Conservation (phyloP, 73 alveolate genomes). For the Tetrahymena malaccensis region DNA sequence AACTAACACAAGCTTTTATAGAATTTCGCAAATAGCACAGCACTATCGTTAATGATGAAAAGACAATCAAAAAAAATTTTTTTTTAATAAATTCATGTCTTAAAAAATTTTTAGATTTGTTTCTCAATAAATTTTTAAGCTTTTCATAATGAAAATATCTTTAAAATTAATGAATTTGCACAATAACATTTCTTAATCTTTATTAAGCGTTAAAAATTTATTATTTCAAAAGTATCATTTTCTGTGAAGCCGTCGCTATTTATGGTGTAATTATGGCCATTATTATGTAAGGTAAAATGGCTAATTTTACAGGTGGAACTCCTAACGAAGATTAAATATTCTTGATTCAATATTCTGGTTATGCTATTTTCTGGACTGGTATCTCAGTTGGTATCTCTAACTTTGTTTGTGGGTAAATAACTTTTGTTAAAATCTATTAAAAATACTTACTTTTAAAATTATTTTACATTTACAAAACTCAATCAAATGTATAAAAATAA, state of each 20-base stretch:
- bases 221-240: constrained; percentile 62
- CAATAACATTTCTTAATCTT: too few relatives aligned
- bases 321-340: constrained; percentile 10
- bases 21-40: too few relatives aligned
- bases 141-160: not conserved
- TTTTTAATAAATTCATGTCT: too few relatives aligned
- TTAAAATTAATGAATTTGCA: not conserved
- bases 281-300: constrained; percentile 84
- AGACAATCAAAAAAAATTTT: too few relatives aligned
- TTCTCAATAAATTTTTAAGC: not conserved
- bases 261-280: constrained; percentile 99
- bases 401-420: constrained; percentile 86
- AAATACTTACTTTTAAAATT: not conserved
- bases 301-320: not conserved
- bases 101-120: not conserved
- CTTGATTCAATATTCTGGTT: constrained; percentile 62
- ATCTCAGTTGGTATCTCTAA: constrained; percentile 97
- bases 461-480: not conserved
- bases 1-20: too few relatives aligned
- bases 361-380: constrained; percentile 92
- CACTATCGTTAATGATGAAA: too few relatives aligned
- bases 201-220: not conserved
- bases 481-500: too few relatives aligned
- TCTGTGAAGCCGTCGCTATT: constrained; percentile 99
- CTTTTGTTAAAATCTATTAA: not conserved